Evolutionary conservation across 129 eudicot genomes (phyloP).

Genomic region (Heracleum sosnowskyi): DNA sequence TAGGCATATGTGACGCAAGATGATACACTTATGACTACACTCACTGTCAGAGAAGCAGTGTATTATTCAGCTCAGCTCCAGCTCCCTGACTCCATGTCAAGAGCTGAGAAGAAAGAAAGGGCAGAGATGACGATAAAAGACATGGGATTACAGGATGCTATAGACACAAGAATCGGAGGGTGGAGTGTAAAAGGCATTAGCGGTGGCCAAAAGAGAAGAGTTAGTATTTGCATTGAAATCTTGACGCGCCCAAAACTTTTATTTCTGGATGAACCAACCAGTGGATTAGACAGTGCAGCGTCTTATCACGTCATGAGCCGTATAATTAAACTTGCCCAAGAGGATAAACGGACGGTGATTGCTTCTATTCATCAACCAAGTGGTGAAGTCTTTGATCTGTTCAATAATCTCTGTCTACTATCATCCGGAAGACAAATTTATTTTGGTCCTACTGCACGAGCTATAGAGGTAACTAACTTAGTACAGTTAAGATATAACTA

Average conservation of each 20-base stretch:
- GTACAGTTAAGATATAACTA: not conserved
- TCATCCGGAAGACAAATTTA: conserved; percentile 23
- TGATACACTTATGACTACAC: conserved; percentile 11
- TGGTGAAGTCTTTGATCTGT: conserved; percentile 31
- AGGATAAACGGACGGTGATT: conserved; percentile 19
- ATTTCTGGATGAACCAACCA: conserved; percentile 5
- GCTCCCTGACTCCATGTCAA: conserved; percentile 7
- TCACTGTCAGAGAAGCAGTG: not conserved
- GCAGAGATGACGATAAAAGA: conserved; percentile 9
- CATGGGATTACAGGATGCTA: conserved; percentile 5
- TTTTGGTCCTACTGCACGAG: conserved; percentile 21
- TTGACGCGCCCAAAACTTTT: conserved; percentile 12
- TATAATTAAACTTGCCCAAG: conserved; percentile 8
- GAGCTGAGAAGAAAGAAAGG: conserved; percentile 10
- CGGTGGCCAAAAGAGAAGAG: conserved; percentile 12
- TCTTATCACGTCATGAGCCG: conserved; percentile 11
- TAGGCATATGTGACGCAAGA: conserved; percentile 14
- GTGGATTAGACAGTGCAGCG: conserved; percentile 10
- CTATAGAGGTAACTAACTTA: conserved; percentile 19
- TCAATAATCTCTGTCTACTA: conserved; percentile 27
- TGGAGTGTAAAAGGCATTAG: conserved; percentile 12
- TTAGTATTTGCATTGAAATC: conserved; percentile 14
- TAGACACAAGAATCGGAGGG: conserved; percentile 6
- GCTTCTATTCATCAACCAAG: conserved; percentile 40
- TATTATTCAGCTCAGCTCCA: conserved; percentile 10